phyloP scores from a whole-genome alignment of 2,329 filamentous ascomycete species.

The Ciborinia camelliae region DNA sequence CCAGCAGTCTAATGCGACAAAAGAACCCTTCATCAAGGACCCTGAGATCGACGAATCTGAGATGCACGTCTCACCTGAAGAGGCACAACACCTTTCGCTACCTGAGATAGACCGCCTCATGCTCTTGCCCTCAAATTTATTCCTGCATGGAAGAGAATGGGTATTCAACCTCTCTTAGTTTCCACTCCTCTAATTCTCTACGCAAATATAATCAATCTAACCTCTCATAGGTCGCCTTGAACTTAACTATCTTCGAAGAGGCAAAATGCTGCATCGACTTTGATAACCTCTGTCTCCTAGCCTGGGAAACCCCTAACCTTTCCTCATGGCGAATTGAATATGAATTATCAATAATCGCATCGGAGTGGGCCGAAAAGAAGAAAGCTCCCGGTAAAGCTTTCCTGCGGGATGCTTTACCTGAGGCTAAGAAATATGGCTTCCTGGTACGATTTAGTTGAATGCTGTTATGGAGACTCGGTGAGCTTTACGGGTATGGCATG shows the following conservation, averaged over 20 bases:
- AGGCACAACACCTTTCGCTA: no score
- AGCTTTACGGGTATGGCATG: neutral
- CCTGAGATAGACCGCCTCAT: no score
- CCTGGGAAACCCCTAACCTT: neutral
- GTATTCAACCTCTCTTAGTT: neutral
- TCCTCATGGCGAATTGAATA: neutral
- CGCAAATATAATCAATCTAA: neutral
- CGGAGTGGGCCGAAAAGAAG: neutral
- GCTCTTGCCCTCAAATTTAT: neutral
- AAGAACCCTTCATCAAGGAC: neutral
- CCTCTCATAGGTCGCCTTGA: neutral
- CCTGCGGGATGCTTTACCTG: neutral
- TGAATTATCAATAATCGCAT: neutral
- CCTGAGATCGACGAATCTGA: no score
- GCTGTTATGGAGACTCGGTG: neutral
- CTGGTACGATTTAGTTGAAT: neutral
- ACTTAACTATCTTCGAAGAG: neutral
- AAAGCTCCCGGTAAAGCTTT: slow-evolving; percentile 2
- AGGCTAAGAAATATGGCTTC: neutral
- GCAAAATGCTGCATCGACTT: neutral
- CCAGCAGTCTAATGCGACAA: neutral
- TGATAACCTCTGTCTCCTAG: neutral
- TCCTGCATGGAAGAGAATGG: slow-evolving; percentile 1
- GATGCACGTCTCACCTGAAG: no score
- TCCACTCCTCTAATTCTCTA: neutral